Evolutionary conservation across 805 yeast genomes (phyloP).

Genomic region (Candida maesae): DNA sequence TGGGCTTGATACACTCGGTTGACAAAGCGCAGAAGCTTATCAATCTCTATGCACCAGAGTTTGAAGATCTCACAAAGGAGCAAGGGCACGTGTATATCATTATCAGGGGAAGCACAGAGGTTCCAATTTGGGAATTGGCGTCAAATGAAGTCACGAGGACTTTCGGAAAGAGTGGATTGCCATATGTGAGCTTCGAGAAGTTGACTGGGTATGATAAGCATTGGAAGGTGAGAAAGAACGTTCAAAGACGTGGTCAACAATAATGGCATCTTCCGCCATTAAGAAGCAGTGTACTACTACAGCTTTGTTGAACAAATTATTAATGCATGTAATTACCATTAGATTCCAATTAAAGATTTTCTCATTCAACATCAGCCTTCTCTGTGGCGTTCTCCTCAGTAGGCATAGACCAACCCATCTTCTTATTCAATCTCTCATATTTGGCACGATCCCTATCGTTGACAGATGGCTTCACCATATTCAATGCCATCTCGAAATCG

Average conservation of each 20-base stretch:
- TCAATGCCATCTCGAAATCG: conserved; percentile 72
- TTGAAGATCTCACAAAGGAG: conserved; percentile 16
- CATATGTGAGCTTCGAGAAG: conserved; percentile 40
- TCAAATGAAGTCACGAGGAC: conserved; percentile 21
- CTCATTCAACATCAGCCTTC: conserved; percentile 7
- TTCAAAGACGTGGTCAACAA: conserved; percentile 42
- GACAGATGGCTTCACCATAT: conserved; percentile 83
- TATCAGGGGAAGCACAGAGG: conserved; percentile 60
- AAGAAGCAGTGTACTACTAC: background rate
- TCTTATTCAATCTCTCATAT: conserved; percentile 69
- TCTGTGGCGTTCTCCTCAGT: conserved; percentile 25
- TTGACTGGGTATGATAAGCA: conserved; percentile 46
- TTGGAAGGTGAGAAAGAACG: conserved; percentile 56
- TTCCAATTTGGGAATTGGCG: conserved; percentile 55
- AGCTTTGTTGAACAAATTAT: too few relatives aligned
- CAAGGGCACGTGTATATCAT: conserved; percentile 34
- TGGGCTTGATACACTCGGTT: conserved; percentile 67
- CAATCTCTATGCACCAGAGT: conserved; percentile 54
- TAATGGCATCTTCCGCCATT: too few relatives aligned
- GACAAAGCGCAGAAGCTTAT: conserved; percentile 36
- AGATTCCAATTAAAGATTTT: too few relatives aligned
- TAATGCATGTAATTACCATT: too few relatives aligned
- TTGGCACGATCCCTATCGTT: conserved; percentile 77
- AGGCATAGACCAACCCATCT: conserved; percentile 67
- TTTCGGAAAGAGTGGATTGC: conserved; percentile 29